phyloP scores from a whole-genome alignment of 345 rosid genomes.

The Litchi chinensis region DNA sequence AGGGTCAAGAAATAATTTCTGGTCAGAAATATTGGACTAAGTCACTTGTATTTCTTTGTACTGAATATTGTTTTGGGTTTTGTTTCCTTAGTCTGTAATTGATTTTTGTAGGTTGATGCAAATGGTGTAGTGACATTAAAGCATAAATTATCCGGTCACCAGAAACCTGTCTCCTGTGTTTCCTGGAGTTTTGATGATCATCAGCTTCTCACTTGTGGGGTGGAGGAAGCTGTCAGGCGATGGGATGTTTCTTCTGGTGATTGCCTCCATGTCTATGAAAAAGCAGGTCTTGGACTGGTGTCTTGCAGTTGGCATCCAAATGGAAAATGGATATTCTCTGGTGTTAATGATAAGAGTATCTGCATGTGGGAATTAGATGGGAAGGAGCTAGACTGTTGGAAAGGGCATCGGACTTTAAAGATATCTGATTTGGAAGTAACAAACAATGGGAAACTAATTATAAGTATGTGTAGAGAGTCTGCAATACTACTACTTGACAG shows the following conservation, averaged over 20 bases:
- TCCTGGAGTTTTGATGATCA: constrained; percentile 70
- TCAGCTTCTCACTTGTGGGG: constrained; percentile 64
- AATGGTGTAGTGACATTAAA: constrained; percentile 44
- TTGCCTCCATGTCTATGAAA: constrained; percentile 58
- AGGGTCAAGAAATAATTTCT: not conserved
- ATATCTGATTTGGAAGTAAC: constrained; percentile 64
- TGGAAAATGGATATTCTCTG: constrained; percentile 49
- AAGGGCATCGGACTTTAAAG: constrained; percentile 50
- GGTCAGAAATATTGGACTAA: not conserved
- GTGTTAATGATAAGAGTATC: constrained; percentile 55
- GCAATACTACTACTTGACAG: constrained; percentile 51
- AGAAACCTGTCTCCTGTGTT: constrained; percentile 50
- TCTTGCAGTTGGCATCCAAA: constrained; percentile 75
- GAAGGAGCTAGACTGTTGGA: constrained; percentile 55
- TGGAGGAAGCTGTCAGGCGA: constrained; percentile 53
- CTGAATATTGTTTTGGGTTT: not conserved
- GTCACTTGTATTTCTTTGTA: not conserved
- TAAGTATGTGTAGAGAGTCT: constrained; percentile 52
- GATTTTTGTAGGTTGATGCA: constrained; percentile 43
- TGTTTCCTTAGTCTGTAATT: not conserved
- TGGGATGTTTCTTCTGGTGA: constrained; percentile 71
- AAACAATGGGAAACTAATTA: constrained; percentile 51
- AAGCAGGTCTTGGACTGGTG: constrained; percentile 49
- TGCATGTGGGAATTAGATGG: constrained; percentile 63
- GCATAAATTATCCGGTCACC: constrained; percentile 57